Evolutionary conservation across 2,329 filamentous ascomycete genomes (phyloP).

Genomic region (Alternaria angustiovoidea): DNA sequence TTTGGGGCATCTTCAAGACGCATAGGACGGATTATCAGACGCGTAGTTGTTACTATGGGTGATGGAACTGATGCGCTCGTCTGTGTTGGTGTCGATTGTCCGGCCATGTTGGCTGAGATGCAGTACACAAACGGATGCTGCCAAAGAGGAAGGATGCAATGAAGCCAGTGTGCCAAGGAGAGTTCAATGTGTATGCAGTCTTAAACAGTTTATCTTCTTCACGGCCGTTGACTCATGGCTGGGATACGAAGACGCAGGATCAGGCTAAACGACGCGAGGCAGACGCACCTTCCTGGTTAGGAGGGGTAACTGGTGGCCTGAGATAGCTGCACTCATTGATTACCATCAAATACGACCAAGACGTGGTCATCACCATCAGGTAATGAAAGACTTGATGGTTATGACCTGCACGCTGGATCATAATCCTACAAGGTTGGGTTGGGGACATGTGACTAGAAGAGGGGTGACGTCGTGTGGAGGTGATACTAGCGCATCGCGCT

Average conservation of each 20-base stretch:
- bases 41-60: constrained; percentile 39
- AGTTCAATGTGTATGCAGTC: neutral
- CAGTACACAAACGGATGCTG: neutral
- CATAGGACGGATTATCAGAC: constrained; percentile 43
- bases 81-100: constrained; percentile 23
- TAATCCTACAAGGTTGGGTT: neutral
- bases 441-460: constrained; percentile 3
- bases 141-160: neutral
- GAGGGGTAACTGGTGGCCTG: constrained; percentile 10
- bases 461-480: constrained; percentile 19
- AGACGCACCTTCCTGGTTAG: constrained; percentile 16
- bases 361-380: neutral
- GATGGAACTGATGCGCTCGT: constrained; percentile 32
- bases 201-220: neutral
- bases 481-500: constrained; percentile 31
- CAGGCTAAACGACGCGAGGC: neutral
- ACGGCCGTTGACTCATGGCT: neutral
- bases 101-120: constrained; percentile 22
- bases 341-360: neutral
- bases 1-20: constrained; percentile 42
- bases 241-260: neutral
- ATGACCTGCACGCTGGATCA: neutral
- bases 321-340: neutral
- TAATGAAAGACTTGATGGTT: neutral
- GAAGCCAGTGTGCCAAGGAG: neutral